These are phyloP conservation scores for Yarrowia yakushimensis DNA, from an alignment of 805 yeast genomes.

Conservation along the genomic window DNA sequence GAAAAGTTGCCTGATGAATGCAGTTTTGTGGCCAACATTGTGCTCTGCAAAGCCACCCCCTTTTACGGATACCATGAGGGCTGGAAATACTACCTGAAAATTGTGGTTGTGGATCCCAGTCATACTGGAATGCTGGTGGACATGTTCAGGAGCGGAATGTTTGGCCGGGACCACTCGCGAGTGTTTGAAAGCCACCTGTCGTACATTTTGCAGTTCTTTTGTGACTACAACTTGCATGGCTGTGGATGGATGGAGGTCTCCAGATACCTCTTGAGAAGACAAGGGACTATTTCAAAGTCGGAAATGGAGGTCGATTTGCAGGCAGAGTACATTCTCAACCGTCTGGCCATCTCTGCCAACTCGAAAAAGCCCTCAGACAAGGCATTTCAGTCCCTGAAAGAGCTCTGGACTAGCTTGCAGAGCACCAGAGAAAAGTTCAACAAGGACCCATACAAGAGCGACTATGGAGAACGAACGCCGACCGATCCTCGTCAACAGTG, in stretches of 20 bases:
- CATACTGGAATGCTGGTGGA: slow-evolving; percentile 54
- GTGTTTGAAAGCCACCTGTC: slow-evolving; percentile 83
- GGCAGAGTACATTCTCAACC: slow-evolving; percentile 47
- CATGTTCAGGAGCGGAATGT: slow-evolving; percentile 46
- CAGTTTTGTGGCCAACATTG: slow-evolving; percentile 36
- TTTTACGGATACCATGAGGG: slow-evolving; percentile 81
- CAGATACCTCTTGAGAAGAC: neutral
- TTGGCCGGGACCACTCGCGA: slow-evolving; percentile 43
- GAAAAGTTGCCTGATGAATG: slow-evolving; percentile 23
- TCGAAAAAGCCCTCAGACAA: neutral
- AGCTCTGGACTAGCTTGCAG: neutral
- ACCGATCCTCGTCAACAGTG: neutral
- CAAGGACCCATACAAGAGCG: slow-evolving; percentile 4
- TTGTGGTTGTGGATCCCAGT: slow-evolving; percentile 62
- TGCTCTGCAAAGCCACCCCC: slow-evolving; percentile 58
- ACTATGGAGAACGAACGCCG: neutral
- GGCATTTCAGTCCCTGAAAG: slow-evolving; percentile 4
- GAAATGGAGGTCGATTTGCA: slow-evolving; percentile 19
- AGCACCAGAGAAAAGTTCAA: neutral
- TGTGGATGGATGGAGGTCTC: slow-evolving; percentile 67
- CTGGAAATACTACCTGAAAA: slow-evolving; percentile 60
- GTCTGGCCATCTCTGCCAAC: slow-evolving; percentile 58
- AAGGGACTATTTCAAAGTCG: neutral
- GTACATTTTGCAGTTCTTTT: slow-evolving; percentile 65
- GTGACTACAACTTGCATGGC: slow-evolving; percentile 81